phyloP scores from a whole-genome alignment of 805 yeast species.

The Saccharomyces mikatae region DNA sequence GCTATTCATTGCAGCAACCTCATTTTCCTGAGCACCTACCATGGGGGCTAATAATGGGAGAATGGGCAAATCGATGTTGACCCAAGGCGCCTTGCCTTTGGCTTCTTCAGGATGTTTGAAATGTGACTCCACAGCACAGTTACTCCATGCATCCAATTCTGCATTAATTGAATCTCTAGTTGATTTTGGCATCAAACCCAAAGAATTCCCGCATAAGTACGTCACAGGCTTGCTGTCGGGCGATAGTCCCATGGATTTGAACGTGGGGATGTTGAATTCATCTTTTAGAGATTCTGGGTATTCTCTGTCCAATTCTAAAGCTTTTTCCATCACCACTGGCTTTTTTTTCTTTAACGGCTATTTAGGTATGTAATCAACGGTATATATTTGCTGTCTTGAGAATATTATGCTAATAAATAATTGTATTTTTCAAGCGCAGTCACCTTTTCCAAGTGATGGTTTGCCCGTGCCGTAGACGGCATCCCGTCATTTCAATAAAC shows the following conservation, averaged over 20 bases:
- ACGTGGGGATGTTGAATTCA: conserved; percentile 61
- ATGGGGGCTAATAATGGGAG: conserved; percentile 60
- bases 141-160: conserved; percentile 79
- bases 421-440: not conserved
- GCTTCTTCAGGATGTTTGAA: conserved; percentile 53
- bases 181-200: conserved; percentile 76
- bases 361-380: not conserved
- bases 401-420: not conserved
- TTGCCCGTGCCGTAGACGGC: not conserved
- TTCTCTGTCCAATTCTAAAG: conserved; percentile 33
- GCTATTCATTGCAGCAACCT: conserved; percentile 83
- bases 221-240: conserved; percentile 8
- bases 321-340: conserved; percentile 12
- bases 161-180: conserved; percentile 48
- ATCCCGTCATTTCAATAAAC: not conserved
- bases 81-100: conserved; percentile 59
- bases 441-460: not conserved
- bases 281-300: conserved; percentile 34
- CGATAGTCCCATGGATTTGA: conserved; percentile 47
- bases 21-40: conserved; percentile 68
- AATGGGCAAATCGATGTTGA: conserved; percentile 73
- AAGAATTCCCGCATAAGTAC: conserved; percentile 89
- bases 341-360: not conserved
- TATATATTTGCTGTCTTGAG: not conserved
- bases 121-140: conserved; percentile 78